Conservation (phyloP, 768 basidiomycete genomes). For the Mycena capillaripes region DNA sequence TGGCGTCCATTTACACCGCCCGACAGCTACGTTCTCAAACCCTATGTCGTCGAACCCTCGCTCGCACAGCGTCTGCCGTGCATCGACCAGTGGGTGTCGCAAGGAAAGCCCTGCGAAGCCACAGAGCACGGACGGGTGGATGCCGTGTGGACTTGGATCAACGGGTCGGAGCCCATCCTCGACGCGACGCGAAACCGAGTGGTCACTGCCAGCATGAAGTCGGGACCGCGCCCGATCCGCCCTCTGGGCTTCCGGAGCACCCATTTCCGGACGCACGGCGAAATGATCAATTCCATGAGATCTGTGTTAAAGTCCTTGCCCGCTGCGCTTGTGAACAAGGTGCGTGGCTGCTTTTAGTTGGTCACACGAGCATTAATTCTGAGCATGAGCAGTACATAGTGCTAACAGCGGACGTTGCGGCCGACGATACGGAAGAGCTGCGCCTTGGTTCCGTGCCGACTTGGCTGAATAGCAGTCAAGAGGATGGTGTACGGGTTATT, state of each 20-base stretch:
- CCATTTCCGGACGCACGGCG: slow-evolving; percentile 35
- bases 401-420: slow-evolving; percentile 34
- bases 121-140: slow-evolving; percentile 13
- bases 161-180: slow-evolving; percentile 34
- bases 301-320: slow-evolving; percentile 30
- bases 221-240: not conserved
- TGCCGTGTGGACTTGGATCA: slow-evolving; percentile 34
- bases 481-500: slow-evolving; percentile 6
- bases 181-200: slow-evolving; percentile 19
- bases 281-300: slow-evolving; percentile 37
- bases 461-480: slow-evolving; percentile 23
- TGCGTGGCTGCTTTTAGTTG: slow-evolving; percentile 9
- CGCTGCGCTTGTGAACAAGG: slow-evolving; percentile 27
- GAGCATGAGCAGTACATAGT: slow-evolving; percentile 30
- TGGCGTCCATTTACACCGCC: slow-evolving; percentile 33
- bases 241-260: slow-evolving; percentile 23
- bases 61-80: slow-evolving; percentile 29
- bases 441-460: slow-evolving; percentile 33
- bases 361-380: slow-evolving; percentile 6
- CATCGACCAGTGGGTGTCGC: slow-evolving; percentile 31
- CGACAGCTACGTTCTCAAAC: slow-evolving; percentile 18
- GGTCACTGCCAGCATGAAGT: not conserved
- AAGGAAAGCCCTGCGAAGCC: slow-evolving; percentile 15
- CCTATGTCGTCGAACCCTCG: slow-evolving; percentile 15
- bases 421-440: slow-evolving; percentile 31